phyloP scores from a whole-genome alignment of 2,329 filamentous ascomycete species.

The Cladosporium sp. region DNA sequence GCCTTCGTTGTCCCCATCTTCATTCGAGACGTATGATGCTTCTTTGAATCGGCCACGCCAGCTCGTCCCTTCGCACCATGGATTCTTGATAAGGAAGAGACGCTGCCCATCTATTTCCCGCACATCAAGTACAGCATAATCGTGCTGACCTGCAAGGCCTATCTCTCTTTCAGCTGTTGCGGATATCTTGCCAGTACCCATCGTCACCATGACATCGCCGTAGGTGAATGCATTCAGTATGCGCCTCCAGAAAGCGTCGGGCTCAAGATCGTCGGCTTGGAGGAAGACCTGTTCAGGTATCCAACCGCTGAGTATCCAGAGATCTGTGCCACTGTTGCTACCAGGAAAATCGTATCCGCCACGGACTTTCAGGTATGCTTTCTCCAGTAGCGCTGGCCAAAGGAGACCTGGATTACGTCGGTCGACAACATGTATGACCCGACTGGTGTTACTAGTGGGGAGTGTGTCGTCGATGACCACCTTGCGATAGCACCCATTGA shows the following conservation, averaged over 20 bases:
- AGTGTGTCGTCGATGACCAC: constrained; percentile 87
- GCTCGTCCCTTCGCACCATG: constrained; percentile 79
- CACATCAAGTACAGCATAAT: constrained; percentile 87
- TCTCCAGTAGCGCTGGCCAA: constrained; percentile 92
- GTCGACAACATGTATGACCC: constrained; percentile 83
- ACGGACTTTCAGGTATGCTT: constrained; percentile 91
- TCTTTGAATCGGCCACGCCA: constrained; percentile 56
- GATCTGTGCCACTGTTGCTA: constrained; percentile 92
- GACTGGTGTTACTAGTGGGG: constrained; percentile 68
- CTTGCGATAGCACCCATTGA: constrained; percentile 87
- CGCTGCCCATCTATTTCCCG: constrained; percentile 60
- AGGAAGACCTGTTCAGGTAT: constrained; percentile 94
- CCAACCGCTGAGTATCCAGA: constrained; percentile 93
- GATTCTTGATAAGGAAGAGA: constrained; percentile 85
- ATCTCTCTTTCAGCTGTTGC: constrained; percentile 71
- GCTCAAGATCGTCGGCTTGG: constrained; percentile 76
- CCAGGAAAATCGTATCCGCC: constrained; percentile 97
- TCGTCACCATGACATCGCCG: constrained; percentile 80
- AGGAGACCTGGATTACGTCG: constrained; percentile 74
- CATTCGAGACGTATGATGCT: constrained; percentile 7
- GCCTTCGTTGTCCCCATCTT: constrained; percentile 12
- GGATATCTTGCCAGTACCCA: constrained; percentile 83
- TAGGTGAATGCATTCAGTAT: constrained; percentile 69
- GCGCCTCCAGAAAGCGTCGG: constrained; percentile 71
- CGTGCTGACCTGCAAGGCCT: constrained; percentile 84